These are phyloP conservation scores for Aaosphaeria pasadenensis DNA, from an alignment of 2,329 filamentous ascomycete genomes.

Conservation along the genomic window DNA sequence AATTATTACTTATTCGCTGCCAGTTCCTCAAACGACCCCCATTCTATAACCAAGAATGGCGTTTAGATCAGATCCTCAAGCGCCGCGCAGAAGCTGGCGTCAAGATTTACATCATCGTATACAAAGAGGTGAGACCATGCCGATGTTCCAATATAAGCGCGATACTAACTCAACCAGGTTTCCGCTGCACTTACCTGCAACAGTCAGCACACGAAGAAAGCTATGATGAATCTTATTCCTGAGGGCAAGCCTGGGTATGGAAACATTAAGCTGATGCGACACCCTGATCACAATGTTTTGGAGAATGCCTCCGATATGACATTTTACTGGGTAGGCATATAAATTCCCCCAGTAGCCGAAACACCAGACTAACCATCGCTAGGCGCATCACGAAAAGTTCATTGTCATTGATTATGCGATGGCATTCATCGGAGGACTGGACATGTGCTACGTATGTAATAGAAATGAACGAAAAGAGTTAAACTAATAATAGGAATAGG, in stretches of 20 bases:
- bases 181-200: conserved; percentile 73
- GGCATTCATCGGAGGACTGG: conserved; percentile 91
- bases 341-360: not conserved
- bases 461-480: too few relatives aligned
- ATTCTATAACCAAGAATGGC: conserved; percentile 77
- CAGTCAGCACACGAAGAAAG: conserved; percentile 87
- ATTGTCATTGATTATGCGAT: conserved; percentile 88
- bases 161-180: conserved; percentile 17
- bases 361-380: not conserved
- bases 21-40: conserved; percentile 79
- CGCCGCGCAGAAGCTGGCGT: conserved; percentile 87
- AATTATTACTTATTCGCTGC: conserved; percentile 4
- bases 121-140: conserved; percentile 64
- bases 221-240: conserved; percentile 75
- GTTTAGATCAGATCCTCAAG: conserved; percentile 84
- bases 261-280: conserved; percentile 85
- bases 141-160: not conserved
- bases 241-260: conserved; percentile 77
- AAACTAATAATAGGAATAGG: too few relatives aligned
- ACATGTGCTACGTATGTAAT: conserved; percentile 73
- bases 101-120: conserved; percentile 90
- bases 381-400: conserved; percentile 96
- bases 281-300: conserved; percentile 92
- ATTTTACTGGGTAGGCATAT: conserved; percentile 69
- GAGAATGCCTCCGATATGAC: conserved; percentile 96